Evolutionary conservation across 1,139 yeast genomes (phyloP).

Genomic region (Kodamaea arcana): DNA sequence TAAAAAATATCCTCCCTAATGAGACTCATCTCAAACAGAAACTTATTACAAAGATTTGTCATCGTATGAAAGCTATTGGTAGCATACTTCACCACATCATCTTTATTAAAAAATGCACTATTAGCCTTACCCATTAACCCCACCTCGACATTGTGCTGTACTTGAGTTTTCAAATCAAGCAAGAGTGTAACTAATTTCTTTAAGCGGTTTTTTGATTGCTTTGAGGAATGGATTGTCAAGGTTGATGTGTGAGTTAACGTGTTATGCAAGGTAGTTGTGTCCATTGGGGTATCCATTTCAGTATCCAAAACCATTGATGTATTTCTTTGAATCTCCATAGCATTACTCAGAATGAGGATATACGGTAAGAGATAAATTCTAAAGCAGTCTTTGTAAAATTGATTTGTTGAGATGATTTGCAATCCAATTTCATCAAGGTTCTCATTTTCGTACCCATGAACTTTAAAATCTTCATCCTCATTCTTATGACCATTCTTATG

Average conservation of each 20-base stretch:
- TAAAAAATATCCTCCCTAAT: conserved; percentile 15
- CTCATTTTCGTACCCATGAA: not conserved
- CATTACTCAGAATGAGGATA: conserved; percentile 2
- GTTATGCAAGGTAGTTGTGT: too few relatives aligned
- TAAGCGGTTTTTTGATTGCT: conserved; percentile 6
- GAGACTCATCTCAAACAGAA: conserved; percentile 10
- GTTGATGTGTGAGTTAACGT: too few relatives aligned
- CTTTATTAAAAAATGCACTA: conserved; percentile 8
- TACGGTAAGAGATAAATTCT: conserved; percentile 10
- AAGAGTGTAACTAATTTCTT: conserved; percentile 7
- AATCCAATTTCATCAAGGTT: conserved; percentile 2
- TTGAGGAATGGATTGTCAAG: conserved; percentile 5
- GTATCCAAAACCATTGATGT: too few relatives aligned
- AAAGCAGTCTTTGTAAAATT: conserved; percentile 12
- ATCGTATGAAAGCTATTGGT: conserved; percentile 13
- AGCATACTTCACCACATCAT: conserved; percentile 11
- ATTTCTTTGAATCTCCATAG: not conserved
- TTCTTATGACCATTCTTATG: too few relatives aligned
- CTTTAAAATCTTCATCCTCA: not conserved
- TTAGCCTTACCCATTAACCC: conserved; percentile 6
- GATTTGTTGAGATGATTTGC: conserved; percentile 3
- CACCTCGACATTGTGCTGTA: conserved; percentile 9
- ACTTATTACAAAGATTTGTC: conserved; percentile 11
- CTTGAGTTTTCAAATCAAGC: conserved; percentile 8
- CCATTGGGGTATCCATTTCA: too few relatives aligned